These are phyloP conservation scores for Drechslerella dactyloides DNA, from an alignment of 2,329 filamentous ascomycete genomes.

Conservation along the genomic window DNA sequence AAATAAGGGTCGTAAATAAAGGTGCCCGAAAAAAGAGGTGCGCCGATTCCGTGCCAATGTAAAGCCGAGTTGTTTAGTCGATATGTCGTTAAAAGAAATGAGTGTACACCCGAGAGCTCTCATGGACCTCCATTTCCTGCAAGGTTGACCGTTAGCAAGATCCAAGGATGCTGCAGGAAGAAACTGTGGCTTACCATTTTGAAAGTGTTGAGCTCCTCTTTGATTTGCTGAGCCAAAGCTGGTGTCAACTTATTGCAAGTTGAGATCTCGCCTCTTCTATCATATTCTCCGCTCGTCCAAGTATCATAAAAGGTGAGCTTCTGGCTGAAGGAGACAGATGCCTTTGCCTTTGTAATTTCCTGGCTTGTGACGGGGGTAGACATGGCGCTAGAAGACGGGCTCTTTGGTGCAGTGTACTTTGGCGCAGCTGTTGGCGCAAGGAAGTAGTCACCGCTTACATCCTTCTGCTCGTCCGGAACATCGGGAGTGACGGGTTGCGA, in stretches of 20 bases:
- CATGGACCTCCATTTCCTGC: conserved; percentile 99
- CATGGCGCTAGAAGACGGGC: conserved; percentile 76
- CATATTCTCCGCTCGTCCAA: conserved; percentile 94
- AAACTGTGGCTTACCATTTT: conserved; percentile 78
- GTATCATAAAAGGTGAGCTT: conserved; percentile 95
- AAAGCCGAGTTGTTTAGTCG: conserved; percentile 50
- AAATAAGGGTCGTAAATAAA: conserved; percentile 47
- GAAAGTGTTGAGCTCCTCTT: conserved; percentile 98
- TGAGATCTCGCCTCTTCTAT: conserved; percentile 91
- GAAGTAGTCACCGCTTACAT: conserved; percentile 86
- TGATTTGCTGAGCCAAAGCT: conserved; percentile 97
- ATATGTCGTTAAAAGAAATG: conserved; percentile 88
- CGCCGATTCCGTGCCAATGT: conserved; percentile 52
- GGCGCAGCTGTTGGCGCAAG: conserved; percentile 61
- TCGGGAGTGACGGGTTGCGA: conserved; percentile 39
- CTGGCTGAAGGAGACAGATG: conserved; percentile 72
- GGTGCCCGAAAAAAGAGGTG: conserved; percentile 51
- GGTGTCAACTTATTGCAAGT: conserved; percentile 98
- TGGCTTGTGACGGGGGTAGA: conserved; percentile 81
- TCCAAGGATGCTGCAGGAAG: background rate
- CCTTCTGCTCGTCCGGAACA: conserved; percentile 41
- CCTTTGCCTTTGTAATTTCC: conserved; percentile 63
- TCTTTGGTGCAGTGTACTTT: conserved; percentile 64
- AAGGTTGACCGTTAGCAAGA: conserved; percentile 4
- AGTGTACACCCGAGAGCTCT: conserved; percentile 98